Evolutionary conservation across 139 green algal species (phyloP).

Genomic region (Micractinium conductrix): DNA sequence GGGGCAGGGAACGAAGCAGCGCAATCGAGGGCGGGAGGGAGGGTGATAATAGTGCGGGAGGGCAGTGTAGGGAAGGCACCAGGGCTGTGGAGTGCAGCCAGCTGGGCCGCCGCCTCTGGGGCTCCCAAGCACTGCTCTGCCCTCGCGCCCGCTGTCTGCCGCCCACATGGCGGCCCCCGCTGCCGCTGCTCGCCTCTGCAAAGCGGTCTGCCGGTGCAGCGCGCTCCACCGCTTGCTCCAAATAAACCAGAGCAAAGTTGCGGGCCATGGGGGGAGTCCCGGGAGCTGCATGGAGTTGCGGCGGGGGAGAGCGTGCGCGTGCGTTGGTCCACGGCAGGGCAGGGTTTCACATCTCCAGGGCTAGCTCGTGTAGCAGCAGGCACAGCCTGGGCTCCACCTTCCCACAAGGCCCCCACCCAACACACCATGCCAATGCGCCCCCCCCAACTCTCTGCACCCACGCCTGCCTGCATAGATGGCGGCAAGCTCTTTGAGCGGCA

Average conservation of each 20-base stretch:
- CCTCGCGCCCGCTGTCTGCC: too few species aligned
- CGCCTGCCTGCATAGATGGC: constrained; percentile 46
- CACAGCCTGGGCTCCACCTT: not conserved
- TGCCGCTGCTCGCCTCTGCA: not conserved
- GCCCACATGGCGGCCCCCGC: too few species aligned
- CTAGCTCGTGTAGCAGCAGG: too few species aligned
- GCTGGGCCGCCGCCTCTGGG: too few species aligned
- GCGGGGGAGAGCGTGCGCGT: not conserved
- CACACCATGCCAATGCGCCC: not conserved
- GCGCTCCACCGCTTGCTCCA: constrained; percentile 75
- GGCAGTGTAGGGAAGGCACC: not conserved
- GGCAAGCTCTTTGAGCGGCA: constrained; percentile 79
- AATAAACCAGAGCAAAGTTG: constrained; percentile 89
- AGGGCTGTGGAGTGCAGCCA: not conserved
- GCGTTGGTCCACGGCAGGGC: not conserved
- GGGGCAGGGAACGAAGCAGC: not conserved
- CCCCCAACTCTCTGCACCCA: not conserved
- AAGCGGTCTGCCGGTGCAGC: constrained; percentile 48
- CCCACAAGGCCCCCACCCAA: too few species aligned
- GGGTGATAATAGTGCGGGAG: not conserved
- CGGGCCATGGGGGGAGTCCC: constrained; percentile 36
- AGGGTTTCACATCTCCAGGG: not conserved
- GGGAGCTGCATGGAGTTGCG: not conserved
- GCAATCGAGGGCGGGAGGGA: not conserved
- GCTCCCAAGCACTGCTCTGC: too few species aligned